These are phyloP conservation scores for Ogataea allantospora DNA, from an alignment of 805 yeast genomes.

Conservation along the genomic window DNA sequence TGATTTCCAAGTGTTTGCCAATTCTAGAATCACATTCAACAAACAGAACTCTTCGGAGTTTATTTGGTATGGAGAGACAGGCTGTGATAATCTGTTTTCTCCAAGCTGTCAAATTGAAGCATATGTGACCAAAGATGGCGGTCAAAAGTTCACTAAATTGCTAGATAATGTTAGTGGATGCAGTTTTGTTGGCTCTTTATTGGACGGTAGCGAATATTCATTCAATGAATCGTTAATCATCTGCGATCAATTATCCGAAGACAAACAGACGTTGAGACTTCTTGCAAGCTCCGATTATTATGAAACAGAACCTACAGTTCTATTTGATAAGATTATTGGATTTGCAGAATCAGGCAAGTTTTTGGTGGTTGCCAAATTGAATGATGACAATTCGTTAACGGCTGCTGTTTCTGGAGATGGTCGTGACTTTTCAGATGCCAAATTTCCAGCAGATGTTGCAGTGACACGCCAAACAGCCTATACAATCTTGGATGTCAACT, in stretches of 20 bases:
- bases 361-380: slow-evolving; percentile 65
- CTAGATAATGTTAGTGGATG: slow-evolving; percentile 57
- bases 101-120: slow-evolving; percentile 56
- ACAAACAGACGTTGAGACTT: slow-evolving; percentile 23
- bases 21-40: slow-evolving; percentile 58
- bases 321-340: slow-evolving; percentile 65
- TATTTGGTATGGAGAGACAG: slow-evolving; percentile 65
- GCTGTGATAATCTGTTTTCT: slow-evolving; percentile 47
- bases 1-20: slow-evolving; percentile 38
- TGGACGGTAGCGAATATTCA: slow-evolving; percentile 33
- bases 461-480: slow-evolving; percentile 66
- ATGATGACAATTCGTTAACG: slow-evolving; percentile 50
- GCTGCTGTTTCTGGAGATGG: slow-evolving; percentile 85
- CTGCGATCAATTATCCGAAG: slow-evolving; percentile 52
- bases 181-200: slow-evolving; percentile 59
- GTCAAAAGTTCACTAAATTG: slow-evolving; percentile 57
- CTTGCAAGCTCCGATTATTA: slow-evolving; percentile 57
- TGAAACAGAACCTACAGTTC: slow-evolving; percentile 34
- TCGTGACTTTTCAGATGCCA: slow-evolving; percentile 66
- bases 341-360: slow-evolving; percentile 70
- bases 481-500: slow-evolving; percentile 72
- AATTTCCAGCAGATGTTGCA: slow-evolving; percentile 66
- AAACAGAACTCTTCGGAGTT: slow-evolving; percentile 53
- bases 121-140: slow-evolving; percentile 65
- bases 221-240: slow-evolving; percentile 52